phyloP scores from a whole-genome alignment of 106 monocot species.

The Gastrodia elata region DNA sequence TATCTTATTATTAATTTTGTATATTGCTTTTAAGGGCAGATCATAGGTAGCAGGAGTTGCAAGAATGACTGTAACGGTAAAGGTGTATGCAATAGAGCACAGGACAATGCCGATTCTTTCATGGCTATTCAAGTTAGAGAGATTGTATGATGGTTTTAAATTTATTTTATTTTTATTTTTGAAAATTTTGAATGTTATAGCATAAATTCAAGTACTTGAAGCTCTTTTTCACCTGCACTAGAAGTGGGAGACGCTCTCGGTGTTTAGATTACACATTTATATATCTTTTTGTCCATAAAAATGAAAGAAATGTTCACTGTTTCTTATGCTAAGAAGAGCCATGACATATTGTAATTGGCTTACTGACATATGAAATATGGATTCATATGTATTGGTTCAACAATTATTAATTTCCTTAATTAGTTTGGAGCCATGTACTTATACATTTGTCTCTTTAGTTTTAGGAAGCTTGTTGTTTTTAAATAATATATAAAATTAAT shows the following conservation, averaged over 20 bases:
- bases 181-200: too few species aligned
- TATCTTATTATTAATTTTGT: constrained; percentile 2
- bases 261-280: background rate
- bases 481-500: too few species aligned
- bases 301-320: background rate
- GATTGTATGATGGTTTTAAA: constrained; percentile 1
- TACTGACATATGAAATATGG: background rate
- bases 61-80: constrained; percentile 47
- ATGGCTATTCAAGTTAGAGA: constrained; percentile 64
- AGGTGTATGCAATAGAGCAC: constrained; percentile 72
- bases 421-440: background rate
- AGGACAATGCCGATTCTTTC: constrained; percentile 82
- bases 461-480: too few species aligned
- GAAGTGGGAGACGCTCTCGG: too few species aligned
- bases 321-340: background rate
- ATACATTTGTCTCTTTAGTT: background rate
- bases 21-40: constrained; percentile 27
- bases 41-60: constrained; percentile 41
- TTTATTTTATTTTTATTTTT: too few species aligned
- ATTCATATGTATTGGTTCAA: background rate
- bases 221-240: too few species aligned
- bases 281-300: background rate
- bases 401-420: background rate
- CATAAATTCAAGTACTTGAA: too few species aligned
- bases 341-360: background rate